Base-by-base conservation (phyloP, 169 alveolate genomes). In the Cryptosporidium baileyi region DNA sequence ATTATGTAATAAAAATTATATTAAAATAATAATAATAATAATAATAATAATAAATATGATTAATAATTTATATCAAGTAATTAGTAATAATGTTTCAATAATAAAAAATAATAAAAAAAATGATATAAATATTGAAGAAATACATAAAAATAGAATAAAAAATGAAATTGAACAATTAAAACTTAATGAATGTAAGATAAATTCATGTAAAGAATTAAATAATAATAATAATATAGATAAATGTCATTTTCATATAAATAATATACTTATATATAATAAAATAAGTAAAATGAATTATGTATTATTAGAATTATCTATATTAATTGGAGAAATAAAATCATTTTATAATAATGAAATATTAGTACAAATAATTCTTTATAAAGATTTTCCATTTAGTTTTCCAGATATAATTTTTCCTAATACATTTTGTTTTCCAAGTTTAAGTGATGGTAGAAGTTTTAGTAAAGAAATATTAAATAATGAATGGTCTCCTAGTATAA, bases 381-480 rank as follows among this genome's bases (percentile, higher is more conserved):
- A 54, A 28, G 85, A 74, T 47, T 74, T 74, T 24, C 85, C 85
- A n/a, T 74, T 74, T 41, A 51, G 67, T 0, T 59, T 59, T n/a
- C 85, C 85, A 54, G 85, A 74, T 24, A 74, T 74, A 32, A 74
- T 51, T n/a, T 74, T 74, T 5, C 85, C 85, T 38, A 54, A 47
- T 22, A 74, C 85, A 36, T 74, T 52, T 74, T 74, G 85, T 57
- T 74, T 74, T 44, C 85, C 85, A 57, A 74, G 85, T 28, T 61
- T 74, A 41, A 74, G 85, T 57, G 85, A 74, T 28, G 85, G 85
- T 4, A 44, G 85, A 15, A 74, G 85, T 28, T 74, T 54, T 26
- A 74, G 60, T 2, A 54, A 49, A 26, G 85, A 74, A 22, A 74
- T 74, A 17, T 43, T 74, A 13, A 57, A 57, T 34, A 36, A 51